Percentiles rank a stretch among this genome's conserved stretches.
Conservation (phyloP, 164 flowering plant species). For the Tetracentron sinense region DNA sequence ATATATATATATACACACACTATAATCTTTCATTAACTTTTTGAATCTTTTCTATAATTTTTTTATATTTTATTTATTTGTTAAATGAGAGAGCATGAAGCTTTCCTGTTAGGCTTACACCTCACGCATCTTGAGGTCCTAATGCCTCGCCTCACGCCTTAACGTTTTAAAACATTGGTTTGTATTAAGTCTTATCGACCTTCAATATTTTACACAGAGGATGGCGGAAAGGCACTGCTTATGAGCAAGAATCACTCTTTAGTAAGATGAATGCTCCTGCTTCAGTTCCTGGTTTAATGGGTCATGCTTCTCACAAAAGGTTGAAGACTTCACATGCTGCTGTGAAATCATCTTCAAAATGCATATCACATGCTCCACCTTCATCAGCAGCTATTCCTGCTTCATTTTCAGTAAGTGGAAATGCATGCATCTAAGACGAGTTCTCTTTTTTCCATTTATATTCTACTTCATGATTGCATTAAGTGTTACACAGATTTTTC, state of each 20-base stretch:
- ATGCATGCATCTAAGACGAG: not conserved
- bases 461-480: too few relatives aligned
- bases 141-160: too few relatives aligned
- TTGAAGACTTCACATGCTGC: constrained; percentile 14
- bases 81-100: too few relatives aligned
- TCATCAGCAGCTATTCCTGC: constrained; percentile 19
- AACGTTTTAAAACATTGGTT: too few relatives aligned
- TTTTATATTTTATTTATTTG: too few relatives aligned
- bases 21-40: too few relatives aligned
- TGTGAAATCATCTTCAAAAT: constrained; percentile 11
- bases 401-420: constrained; percentile 20
- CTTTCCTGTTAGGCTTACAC: too few relatives aligned
- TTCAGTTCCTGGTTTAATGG: constrained; percentile 5
- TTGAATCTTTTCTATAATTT: too few relatives aligned
- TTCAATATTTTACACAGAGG: constrained; percentile 22
- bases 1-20: too few relatives aligned
- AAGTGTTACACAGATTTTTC: not conserved
- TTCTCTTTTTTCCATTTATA: too few relatives aligned
- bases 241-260: constrained; percentile 12
- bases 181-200: constrained; percentile 3
- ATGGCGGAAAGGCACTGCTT: constrained; percentile 16
- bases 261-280: constrained; percentile 5
- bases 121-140: too few relatives aligned
- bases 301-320: constrained; percentile 15
- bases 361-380: constrained; percentile 15